These are phyloP conservation scores for Saturnispora galanensis DNA, from an alignment of 805 yeast genomes.

Conservation along the genomic window DNA sequence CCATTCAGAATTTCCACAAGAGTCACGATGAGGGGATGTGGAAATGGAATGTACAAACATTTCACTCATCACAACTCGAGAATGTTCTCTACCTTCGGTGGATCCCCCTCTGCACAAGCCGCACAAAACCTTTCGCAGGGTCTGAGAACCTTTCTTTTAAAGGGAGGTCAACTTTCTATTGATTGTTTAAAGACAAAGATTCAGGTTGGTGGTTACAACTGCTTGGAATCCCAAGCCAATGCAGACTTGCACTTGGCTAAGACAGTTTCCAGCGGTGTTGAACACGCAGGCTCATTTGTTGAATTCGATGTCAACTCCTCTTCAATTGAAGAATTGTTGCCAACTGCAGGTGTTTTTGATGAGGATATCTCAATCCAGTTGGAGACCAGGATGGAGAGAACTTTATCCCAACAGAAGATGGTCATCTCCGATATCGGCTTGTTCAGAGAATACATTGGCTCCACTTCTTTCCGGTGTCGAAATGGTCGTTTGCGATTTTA, in stretches of 20 bases:
- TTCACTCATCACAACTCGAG: slow-evolving; percentile 30
- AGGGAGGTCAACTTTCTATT: slow-evolving; percentile 25
- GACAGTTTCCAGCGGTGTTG: slow-evolving; percentile 22
- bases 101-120: slow-evolving; percentile 41
- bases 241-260: slow-evolving; percentile 28
- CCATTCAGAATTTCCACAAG: slow-evolving; percentile 21
- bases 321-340: slow-evolving; percentile 8
- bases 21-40: slow-evolving; percentile 11
- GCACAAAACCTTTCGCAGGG: slow-evolving; percentile 48
- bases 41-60: slow-evolving; percentile 26
- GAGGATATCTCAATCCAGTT: slow-evolving; percentile 10
- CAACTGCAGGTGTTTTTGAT: slow-evolving; percentile 21
- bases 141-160: slow-evolving; percentile 28
- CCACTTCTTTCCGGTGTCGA: slow-evolving; percentile 34
- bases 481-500: slow-evolving; percentile 30
- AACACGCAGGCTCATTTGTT: slow-evolving; percentile 38
- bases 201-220: slow-evolving; percentile 15
- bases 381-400: slow-evolving; percentile 8
- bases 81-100: slow-evolving; percentile 31
- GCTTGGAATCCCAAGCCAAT: slow-evolving; percentile 22
- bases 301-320: slow-evolving; percentile 41
- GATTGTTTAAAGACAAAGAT: slow-evolving; percentile 13
- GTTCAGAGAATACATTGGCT: slow-evolving; percentile 21
- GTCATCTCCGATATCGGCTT: slow-evolving; percentile 16
- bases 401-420: slow-evolving; percentile 14